A percentile compares a stretch with the other conserved stretches of the same genome.
These are phyloP conservation scores for Scedosporium boydii DNA, from an alignment of 2,329 filamentous ascomycete genomes.

Conservation along the genomic window DNA sequence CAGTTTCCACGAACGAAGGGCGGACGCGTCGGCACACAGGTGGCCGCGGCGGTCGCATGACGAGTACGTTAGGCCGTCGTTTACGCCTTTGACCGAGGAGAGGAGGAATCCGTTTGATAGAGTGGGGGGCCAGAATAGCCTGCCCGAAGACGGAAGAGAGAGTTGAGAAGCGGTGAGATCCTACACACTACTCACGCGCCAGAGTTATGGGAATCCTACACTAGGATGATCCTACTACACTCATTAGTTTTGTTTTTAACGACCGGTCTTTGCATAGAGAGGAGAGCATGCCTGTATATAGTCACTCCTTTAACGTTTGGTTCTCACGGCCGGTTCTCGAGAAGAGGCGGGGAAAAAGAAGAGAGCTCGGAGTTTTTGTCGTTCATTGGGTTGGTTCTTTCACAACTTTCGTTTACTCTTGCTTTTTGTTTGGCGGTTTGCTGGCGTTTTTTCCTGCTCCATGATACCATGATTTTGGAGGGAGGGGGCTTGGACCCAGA, in stretches of 20 bases:
- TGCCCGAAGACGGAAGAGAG: background rate
- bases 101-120: constrained; percentile 18
- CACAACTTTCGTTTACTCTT: background rate
- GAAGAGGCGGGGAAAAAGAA: background rate
- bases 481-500: background rate
- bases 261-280: background rate
- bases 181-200: background rate
- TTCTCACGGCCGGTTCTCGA: background rate
- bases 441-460: background rate
- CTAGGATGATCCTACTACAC: too few species aligned
- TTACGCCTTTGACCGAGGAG: constrained; percentile 24
- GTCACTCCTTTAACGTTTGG: background rate
- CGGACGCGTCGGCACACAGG: constrained; percentile 11
- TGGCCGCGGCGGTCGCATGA: constrained; percentile 11
- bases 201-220: too few species aligned
- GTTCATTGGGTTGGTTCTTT: background rate
- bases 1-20: constrained; percentile 11
- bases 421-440: background rate
- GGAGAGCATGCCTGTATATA: background rate
- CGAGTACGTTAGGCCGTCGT: constrained; percentile 20
- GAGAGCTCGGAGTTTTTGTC: background rate
- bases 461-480: background rate
- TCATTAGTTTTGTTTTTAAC: background rate
- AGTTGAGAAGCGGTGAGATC: background rate
- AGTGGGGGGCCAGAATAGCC: background rate